Evolutionary conservation across 2,329 filamentous ascomycete species (phyloP), one percentile per base, ranked within the genome.

Genomic region (Elsinoe necatrix): DNA sequence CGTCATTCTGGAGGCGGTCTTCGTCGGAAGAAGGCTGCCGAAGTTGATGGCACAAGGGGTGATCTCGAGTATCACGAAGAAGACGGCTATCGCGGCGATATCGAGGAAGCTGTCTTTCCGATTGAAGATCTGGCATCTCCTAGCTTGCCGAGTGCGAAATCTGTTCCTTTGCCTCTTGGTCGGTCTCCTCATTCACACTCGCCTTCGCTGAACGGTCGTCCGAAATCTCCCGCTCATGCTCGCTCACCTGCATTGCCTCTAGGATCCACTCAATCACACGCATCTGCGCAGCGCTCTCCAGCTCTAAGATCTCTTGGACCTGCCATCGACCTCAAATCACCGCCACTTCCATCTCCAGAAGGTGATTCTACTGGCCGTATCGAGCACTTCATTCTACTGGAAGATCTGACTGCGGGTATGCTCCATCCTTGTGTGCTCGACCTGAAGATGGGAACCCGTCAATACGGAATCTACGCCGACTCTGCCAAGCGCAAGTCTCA

Each of bases 331-430:
- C 59, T 70, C 31, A 69, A 74, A 63, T 74, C 74, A 8, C 70
- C 69, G 47, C 74, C 72, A 51, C 75, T 73, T 62, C 70, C 68
- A n/a, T 75, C 73, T 21, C 34, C 48, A 3, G 45, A 51, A 5
- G 37, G 16, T n/a, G 27, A 43, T 14, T 52, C 58, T 8, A 47
- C 51, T 56, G 73, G 76, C 57, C 84, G 92, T 29, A 87, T 95
- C 3, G 89, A 96, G 65, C 95, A 92, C 68, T 98, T 98, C 68
- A 76, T 98, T 12, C 78, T 98, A 0, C 75, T 98, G 8, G 93
- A 98, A 71, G 93, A 98, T 68, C 79, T 98, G 48, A 98, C 93
- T 1, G 88, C 92, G 1, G 92, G 92, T 31, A 97, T 98, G 93
- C 91, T 89, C 68, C 84, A 87, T 52, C 93, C 93, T 4, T 97